Conservation (phyloP, 192 early-diverging fungal species). For the Obelidium mucronatum region DNA sequence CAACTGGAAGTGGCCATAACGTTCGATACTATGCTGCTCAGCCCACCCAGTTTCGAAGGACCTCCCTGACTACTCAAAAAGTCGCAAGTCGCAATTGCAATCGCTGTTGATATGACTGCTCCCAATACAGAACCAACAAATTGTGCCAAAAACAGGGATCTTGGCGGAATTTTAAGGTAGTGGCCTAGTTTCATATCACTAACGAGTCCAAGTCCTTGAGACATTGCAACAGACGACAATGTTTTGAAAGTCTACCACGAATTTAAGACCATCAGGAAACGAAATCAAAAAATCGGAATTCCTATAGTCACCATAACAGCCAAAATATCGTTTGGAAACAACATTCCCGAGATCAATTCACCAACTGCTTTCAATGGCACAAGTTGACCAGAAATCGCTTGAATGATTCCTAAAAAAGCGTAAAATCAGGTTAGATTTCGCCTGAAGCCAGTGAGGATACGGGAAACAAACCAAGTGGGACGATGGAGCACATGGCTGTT, state of each 20-base stretch:
- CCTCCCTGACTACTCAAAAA: not conserved
- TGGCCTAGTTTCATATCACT: conserved; percentile 77
- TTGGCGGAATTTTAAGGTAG: conserved; percentile 74
- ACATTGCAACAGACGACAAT: conserved; percentile 79
- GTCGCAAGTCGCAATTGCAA: conserved; percentile 11
- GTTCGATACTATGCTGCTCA: not conserved
- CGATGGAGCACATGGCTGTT: conserved; percentile 59
- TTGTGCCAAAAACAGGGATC: conserved; percentile 59
- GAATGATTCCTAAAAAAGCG: conserved; percentile 69
- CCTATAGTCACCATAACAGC: conserved; percentile 59
- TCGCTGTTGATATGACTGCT: conserved; percentile 46
- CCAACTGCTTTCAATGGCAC: conserved; percentile 63
- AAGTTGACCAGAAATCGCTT: conserved; percentile 64
- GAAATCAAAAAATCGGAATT: conserved; percentile 61
- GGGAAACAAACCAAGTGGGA: no score
- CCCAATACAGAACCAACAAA: conserved; percentile 66
- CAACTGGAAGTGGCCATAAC: not conserved
- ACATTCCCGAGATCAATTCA: conserved; percentile 65
- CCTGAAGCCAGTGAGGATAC: no score
- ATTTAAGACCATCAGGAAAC: no score
- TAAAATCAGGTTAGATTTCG: no score
- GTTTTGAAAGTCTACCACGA: conserved; percentile 80
- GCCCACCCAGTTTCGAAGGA: not conserved
- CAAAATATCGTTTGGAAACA: conserved; percentile 65
- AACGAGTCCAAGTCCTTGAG: conserved; percentile 76